Base-by-base conservation (phyloP, 1,284 basidiomycete species). In the Austroboletus olivaceoglutinosus region DNA sequence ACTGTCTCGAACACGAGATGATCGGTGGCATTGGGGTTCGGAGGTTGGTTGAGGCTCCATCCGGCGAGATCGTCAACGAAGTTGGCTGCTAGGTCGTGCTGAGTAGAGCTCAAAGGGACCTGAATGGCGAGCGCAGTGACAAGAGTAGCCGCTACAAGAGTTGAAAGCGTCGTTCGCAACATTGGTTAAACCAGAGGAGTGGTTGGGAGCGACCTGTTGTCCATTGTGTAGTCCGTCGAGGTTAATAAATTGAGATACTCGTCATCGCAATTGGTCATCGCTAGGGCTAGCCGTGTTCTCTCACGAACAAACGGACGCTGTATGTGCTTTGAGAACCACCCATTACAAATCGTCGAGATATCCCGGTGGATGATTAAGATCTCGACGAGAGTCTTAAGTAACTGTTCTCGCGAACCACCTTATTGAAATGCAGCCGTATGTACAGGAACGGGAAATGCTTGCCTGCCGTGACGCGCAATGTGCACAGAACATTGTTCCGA, bases 1-100 rank as follows among this genome's bases (percentile, higher is more conserved):
- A 57, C 62, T 1, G 65, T 68, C 30, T 69, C 67, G 23, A 67
- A 68, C 2, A 68, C 53, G 19, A 67, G 57, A 37, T 69, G 50
- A 15, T 64, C 52, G 1, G 64, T 65, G 0, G 37, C 33, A 37
- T 61, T 58, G 0, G 57, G 48, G 9, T 49, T 23, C 3, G 55
- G 63, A 16, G 23, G 18, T 12, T 27, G 13, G 18, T 65, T 43
- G 8, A 67, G 42, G 11, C 7, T 43, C 67, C 63, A 68, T 8
- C 45, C 16, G 5, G 29, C 10, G 0, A 30, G 8, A 5, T 50
- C 36, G 2, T 33, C 43, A 31, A 5, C 12, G 8, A 27, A 11
- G 1, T 5, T 2, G 7, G 29, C 45, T 7, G 38, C 30, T 22
- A 36, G 18, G 25, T 5, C 9, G 5, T 36, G 43, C 8, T 18